phyloP scores from a whole-genome alignment of 73 alveolate species.

The Uronychia setigera region DNA sequence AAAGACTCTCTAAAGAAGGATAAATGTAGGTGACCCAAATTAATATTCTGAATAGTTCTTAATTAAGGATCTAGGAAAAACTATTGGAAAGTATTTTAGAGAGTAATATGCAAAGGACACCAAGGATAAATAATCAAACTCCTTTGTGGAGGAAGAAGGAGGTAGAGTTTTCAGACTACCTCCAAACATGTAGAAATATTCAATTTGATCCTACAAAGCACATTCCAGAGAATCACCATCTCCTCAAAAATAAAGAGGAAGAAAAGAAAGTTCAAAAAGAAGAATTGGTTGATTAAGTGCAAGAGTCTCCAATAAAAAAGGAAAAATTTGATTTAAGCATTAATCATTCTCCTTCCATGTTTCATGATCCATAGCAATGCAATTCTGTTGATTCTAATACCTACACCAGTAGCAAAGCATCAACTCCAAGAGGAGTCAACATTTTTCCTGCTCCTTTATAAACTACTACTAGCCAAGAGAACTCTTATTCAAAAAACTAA shows the following conservation, averaged over 20 bases:
- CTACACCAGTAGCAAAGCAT: neutral
- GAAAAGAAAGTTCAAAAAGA: neutral
- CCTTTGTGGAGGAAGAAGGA: neutral
- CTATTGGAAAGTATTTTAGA: neutral
- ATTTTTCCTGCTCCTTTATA: neutral
- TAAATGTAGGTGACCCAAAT: neutral
- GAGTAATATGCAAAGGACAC: neutral
- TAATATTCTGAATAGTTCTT: neutral
- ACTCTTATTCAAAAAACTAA: too few species aligned
- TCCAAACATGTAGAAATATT: neutral
- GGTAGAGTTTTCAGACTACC: neutral
- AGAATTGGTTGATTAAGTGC: neutral
- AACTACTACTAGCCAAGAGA: neutral
- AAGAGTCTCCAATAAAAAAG: neutral
- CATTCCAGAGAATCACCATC: neutral
- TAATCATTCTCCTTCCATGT: neutral
- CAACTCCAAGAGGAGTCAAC: slow-evolving; percentile 1
- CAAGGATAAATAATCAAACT: neutral
- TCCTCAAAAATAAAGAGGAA: neutral
- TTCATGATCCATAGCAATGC: neutral
- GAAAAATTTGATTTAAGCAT: neutral
- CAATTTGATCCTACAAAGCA: neutral
- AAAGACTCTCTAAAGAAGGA: too few species aligned
- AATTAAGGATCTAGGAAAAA: neutral
- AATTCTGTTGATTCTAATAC: neutral